A percentile compares a stretch with the other conserved stretches of the same genome.
Evolutionary conservation across 2,329 filamentous ascomycete species (phyloP).

Genomic region (Trichoderma sp.): DNA sequence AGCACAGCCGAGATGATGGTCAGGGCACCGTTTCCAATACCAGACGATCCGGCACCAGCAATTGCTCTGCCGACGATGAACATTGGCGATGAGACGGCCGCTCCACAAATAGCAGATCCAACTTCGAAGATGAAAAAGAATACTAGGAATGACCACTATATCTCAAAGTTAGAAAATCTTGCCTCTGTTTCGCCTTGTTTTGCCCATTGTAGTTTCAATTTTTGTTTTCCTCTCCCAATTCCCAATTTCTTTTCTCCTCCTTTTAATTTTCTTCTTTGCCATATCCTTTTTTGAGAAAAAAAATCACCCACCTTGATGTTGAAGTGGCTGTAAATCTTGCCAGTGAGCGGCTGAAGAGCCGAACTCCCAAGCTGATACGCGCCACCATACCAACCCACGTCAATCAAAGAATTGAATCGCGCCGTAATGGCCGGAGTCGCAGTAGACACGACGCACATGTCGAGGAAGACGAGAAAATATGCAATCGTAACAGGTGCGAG

Average conservation of each 20-base stretch:
- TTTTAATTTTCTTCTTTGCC: not conserved
- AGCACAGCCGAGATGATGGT: conserved; percentile 37
- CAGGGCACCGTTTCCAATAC: conserved; percentile 41
- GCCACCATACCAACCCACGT: conserved; percentile 43
- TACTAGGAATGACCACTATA: not conserved
- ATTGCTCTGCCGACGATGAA: conserved; percentile 54
- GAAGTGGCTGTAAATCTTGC: conserved; percentile 34
- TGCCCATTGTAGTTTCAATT: not conserved
- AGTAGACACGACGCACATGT: conserved; percentile 41
- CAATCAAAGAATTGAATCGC: conserved; percentile 41
- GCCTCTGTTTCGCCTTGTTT: not conserved
- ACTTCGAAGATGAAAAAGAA: conserved; percentile 37
- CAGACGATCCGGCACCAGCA: conserved; percentile 49
- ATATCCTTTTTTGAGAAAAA: not conserved
- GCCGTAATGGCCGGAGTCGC: conserved; percentile 38
- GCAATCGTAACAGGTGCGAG: not conserved
- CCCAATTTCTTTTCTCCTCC: not conserved
- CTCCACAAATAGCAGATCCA: conserved; percentile 51
- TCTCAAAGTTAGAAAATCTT: not conserved
- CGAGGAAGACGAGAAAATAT: conserved; percentile 27
- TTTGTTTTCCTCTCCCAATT: not conserved
- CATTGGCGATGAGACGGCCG: conserved; percentile 46
- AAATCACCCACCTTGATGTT: conserved; percentile 27
- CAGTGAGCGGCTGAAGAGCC: conserved; percentile 31
- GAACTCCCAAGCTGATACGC: conserved; percentile 32